These are phyloP conservation scores for Solanum chiquidenum DNA, from an alignment of 257 asterid genomes.

Conservation along the genomic window DNA sequence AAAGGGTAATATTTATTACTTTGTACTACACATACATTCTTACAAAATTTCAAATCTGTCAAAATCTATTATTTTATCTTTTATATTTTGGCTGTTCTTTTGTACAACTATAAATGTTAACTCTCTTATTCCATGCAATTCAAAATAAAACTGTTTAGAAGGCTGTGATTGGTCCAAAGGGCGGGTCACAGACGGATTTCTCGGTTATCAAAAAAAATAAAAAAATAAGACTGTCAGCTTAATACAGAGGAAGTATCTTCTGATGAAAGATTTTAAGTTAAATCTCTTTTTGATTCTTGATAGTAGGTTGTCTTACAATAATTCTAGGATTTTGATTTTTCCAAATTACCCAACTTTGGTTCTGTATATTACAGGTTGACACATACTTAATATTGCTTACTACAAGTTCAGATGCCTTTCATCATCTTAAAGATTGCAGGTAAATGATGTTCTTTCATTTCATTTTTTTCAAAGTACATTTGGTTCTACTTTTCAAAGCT, in stretches of 20 bases:
- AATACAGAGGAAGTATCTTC: neutral
- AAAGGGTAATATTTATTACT: neutral
- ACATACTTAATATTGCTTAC: constrained; percentile 86
- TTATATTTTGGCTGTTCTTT: neutral
- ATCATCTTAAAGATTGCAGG: constrained; percentile 95
- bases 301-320: neutral
- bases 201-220: no score
- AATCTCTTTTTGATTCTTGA: neutral
- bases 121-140: neutral
- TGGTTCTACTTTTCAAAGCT: neutral
- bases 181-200: no score
- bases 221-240: neutral
- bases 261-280: neutral
- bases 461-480: neutral
- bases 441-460: constrained; percentile 7
- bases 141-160: neutral
- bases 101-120: neutral
- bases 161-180: no score
- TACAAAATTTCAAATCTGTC: neutral
- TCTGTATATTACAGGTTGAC: constrained; percentile 44
- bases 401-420: constrained; percentile 78
- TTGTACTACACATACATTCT: neutral
- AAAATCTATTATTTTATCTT: neutral
- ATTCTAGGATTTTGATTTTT: neutral
- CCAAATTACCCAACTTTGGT: neutral